A percentile compares a stretch with the other conserved stretches of the same genome.
Conservation (phyloP, 2,329 filamentous ascomycete genomes). For the Trichoderma cornu-damae region DNA sequence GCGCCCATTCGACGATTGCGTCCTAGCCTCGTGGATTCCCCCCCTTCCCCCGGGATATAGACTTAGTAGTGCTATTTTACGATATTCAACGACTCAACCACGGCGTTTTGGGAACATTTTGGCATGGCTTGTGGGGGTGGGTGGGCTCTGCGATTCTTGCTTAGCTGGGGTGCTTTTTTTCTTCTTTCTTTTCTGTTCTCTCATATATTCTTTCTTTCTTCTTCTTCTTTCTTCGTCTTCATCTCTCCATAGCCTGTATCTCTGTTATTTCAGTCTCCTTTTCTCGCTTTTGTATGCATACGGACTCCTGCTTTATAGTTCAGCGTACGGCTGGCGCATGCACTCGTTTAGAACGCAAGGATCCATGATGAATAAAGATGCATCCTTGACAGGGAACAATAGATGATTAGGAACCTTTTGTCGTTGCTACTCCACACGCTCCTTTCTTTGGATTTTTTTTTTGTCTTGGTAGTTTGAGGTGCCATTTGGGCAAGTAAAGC, state of each 20-base stretch:
- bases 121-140: conserved; percentile 5
- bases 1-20: background rate
- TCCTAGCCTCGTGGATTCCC: background rate
- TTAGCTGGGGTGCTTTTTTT: background rate
- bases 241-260: background rate
- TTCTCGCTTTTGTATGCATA: conserved; percentile 1
- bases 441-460: background rate
- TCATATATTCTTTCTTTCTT: background rate
- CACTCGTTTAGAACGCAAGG: conserved; percentile 11
- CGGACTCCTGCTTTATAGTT: background rate
- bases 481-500: too few species aligned
- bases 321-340: conserved; percentile 10
- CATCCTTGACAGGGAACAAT: background rate
- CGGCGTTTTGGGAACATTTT: conserved; percentile 5
- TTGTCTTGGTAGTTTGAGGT: background rate
- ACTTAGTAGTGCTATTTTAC: conserved; percentile 5
- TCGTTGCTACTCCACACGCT: background rate
- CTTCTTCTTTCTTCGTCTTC: too few species aligned
- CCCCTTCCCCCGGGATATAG: background rate
- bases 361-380: background rate
- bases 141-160: background rate
- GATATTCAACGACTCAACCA: conserved; percentile 10
- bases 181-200: background rate
- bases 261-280: background rate
- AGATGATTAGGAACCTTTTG: background rate